Conservation (phyloP, 2,329 filamentous ascomycete genomes). For the Cladosporium sp. region DNA sequence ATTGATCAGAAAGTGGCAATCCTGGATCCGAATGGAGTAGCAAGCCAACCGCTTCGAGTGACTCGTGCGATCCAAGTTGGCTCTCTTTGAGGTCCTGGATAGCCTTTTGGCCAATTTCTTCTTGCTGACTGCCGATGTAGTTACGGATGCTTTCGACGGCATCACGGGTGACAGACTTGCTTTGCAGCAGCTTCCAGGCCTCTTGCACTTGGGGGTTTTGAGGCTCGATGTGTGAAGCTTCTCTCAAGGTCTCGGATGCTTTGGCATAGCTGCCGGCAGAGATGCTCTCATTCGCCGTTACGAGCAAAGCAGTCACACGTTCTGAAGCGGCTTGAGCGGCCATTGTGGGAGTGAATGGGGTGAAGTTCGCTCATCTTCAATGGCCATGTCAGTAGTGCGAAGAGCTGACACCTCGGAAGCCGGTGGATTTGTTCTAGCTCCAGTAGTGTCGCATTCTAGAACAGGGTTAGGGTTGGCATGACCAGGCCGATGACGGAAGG, state of each 20-base stretch:
- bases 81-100: conserved; percentile 32
- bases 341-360: background rate
- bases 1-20: conserved; percentile 38
- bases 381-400: background rate
- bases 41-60: conserved; percentile 42
- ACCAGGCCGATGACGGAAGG: background rate
- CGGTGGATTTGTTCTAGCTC: background rate
- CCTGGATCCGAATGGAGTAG: conserved; percentile 43
- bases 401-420: background rate
- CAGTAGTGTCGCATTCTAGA: background rate
- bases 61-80: conserved; percentile 40
- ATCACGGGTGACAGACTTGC: conserved; percentile 29
- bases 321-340: conserved; percentile 17
- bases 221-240: conserved; percentile 47
- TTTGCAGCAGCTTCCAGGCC: conserved; percentile 42
- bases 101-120: conserved; percentile 44
- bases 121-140: conserved; percentile 34
- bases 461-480: background rate
- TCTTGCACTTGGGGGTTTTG: conserved; percentile 43
- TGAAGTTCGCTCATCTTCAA: background rate
- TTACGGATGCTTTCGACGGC: conserved; percentile 24
- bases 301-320: conserved; percentile 28
- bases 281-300: conserved; percentile 28
- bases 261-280: conserved; percentile 36
- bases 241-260: conserved; percentile 44